phyloP scores from a whole-genome alignment of 805 yeast species.

The Pichia rugopelliculosa region DNA sequence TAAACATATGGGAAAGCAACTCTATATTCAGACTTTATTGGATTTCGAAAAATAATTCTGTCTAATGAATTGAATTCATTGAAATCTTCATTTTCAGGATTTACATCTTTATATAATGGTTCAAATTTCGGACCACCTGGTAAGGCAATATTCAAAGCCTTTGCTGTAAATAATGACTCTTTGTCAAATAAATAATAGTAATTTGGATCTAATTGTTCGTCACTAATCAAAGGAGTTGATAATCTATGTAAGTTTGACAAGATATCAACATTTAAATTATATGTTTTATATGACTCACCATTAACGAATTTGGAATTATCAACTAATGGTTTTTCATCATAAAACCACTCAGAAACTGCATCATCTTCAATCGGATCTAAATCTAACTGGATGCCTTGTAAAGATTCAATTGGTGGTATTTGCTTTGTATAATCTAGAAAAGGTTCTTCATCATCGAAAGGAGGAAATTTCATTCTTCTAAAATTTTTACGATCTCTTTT shows the following conservation, averaged over 20 bases:
- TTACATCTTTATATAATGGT: slow-evolving; percentile 63
- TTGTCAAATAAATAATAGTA: slow-evolving; percentile 68
- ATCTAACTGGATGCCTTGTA: slow-evolving; percentile 62
- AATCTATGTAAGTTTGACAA: slow-evolving; percentile 62
- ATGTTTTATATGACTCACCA: slow-evolving; percentile 70
- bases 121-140: slow-evolving; percentile 98
- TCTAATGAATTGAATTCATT: slow-evolving; percentile 89
- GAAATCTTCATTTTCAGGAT: slow-evolving; percentile 63
- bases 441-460: slow-evolving; percentile 97
- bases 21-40: slow-evolving; percentile 72
- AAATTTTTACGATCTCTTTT: slow-evolving; percentile 86
- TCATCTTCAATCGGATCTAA: slow-evolving; percentile 59
- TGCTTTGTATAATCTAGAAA: slow-evolving; percentile 79
- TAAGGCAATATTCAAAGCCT: slow-evolving; percentile 75
- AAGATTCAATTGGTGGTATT: slow-evolving; percentile 62
- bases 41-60: slow-evolving; percentile 71
- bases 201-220: slow-evolving; percentile 49
- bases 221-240: slow-evolving; percentile 59
- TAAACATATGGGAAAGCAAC: slow-evolving; percentile 84
- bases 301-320: slow-evolving; percentile 51
- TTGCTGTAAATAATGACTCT: slow-evolving; percentile 80
- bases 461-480: slow-evolving; percentile 88
- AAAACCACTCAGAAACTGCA: slow-evolving; percentile 66
- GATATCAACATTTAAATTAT: slow-evolving; percentile 56
- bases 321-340: slow-evolving; percentile 65